A percentile compares a stretch with the other conserved stretches of the same genome.
Evolutionary conservation across 106 monocot species (phyloP).

Genomic region (Allium sativum): DNA sequence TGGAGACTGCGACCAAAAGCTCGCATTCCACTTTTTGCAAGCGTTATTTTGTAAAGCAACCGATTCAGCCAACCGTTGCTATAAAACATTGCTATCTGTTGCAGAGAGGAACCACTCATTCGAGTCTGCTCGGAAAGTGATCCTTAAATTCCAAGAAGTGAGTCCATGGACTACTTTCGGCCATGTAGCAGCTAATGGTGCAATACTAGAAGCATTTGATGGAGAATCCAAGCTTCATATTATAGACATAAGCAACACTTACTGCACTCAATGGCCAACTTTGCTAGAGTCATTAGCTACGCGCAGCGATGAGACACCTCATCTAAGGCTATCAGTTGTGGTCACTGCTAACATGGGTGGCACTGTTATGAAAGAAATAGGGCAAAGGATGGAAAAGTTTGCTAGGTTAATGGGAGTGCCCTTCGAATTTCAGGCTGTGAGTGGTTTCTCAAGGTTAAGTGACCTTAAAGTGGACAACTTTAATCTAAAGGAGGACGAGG

Average conservation of each 20-base stretch:
- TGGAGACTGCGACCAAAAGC: slow-evolving; percentile 36
- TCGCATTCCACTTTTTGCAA: slow-evolving; percentile 30
- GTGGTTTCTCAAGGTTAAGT: background rate
- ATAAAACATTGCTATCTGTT: slow-evolving; percentile 17
- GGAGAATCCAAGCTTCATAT: slow-evolving; percentile 38
- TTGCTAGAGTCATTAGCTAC: slow-evolving; percentile 36
- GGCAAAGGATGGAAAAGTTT: slow-evolving; percentile 45
- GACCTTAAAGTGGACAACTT: slow-evolving; percentile 24
- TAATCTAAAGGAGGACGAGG: slow-evolving; percentile 24
- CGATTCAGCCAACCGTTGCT: slow-evolving; percentile 18
- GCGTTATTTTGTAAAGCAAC: slow-evolving; percentile 43
- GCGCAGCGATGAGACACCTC: slow-evolving; percentile 34
- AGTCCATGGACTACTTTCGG: slow-evolving; percentile 60
- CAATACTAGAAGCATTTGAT: slow-evolving; percentile 37
- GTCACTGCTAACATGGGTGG: slow-evolving; percentile 8
- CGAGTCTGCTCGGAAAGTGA: slow-evolving; percentile 32
- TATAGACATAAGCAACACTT: slow-evolving; percentile 42
- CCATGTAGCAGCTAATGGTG: slow-evolving; percentile 39
- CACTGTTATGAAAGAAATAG: slow-evolving; percentile 34
- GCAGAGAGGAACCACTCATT: slow-evolving; percentile 32
- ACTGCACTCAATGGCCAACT: slow-evolving; percentile 51
- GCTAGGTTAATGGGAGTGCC: slow-evolving; percentile 52
- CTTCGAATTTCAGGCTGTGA: slow-evolving; percentile 33
- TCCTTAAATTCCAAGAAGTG: slow-evolving; percentile 45
- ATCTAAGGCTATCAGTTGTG: slow-evolving; percentile 33